Conservation (phyloP, 1,284 basidiomycete genomes). For the Trichosporon inkin region DNA sequence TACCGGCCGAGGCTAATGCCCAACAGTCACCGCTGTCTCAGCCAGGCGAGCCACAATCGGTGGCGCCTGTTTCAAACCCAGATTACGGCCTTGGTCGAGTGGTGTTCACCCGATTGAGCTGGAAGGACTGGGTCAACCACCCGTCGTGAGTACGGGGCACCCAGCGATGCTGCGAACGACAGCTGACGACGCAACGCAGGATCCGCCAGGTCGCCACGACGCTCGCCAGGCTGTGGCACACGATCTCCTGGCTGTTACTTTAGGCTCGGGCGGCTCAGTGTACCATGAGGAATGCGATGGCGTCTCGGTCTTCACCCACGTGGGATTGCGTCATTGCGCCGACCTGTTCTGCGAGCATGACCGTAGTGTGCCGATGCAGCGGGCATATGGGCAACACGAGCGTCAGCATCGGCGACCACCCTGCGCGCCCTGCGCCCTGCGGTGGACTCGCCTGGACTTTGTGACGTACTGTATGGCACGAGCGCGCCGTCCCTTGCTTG, state of each 20-base stretch:
- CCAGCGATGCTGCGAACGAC: neutral
- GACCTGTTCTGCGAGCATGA: neutral
- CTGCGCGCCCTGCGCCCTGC: too few species aligned
- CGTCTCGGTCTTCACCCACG: neutral
- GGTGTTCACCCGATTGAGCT: neutral
- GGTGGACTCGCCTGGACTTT: neutral
- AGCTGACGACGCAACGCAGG: conserved; percentile 8
- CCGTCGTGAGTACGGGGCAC: conserved; percentile 12
- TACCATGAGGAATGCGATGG: neutral
- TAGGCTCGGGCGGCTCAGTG: neutral
- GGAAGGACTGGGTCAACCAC: conserved; percentile 14
- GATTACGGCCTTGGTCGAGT: conserved; percentile 14
- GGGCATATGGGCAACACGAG: too few species aligned
- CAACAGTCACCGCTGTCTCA: neutral
- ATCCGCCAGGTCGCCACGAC: conserved; percentile 7
- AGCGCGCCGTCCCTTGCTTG: neutral
- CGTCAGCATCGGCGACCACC: too few species aligned
- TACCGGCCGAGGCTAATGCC: neutral
- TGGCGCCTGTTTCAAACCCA: neutral
- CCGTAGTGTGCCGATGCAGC: too few species aligned
- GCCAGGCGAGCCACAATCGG: neutral
- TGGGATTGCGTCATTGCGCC: conserved; percentile 3
- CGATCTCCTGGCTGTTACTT: conserved; percentile 26
- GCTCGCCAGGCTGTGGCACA: conserved; percentile 30
- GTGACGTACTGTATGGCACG: neutral